Percentiles rank a stretch among this genome's conserved stretches.
phyloP scores from a whole-genome alignment of 2,329 filamentous ascomycete genomes.

The Talaromyces sp. region DNA sequence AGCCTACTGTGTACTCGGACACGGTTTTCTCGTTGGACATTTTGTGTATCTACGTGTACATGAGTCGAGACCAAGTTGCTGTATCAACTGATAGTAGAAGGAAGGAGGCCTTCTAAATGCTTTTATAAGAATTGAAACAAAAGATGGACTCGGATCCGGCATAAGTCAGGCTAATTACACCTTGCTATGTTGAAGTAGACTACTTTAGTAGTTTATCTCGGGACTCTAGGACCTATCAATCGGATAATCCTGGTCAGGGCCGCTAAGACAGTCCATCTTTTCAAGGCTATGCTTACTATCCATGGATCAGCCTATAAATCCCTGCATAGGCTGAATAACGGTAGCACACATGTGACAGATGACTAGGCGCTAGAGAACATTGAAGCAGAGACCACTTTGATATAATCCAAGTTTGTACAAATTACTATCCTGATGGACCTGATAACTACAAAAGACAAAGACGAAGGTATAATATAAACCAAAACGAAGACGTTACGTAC shows the following conservation, averaged over 20 bases:
- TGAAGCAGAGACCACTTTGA: background rate
- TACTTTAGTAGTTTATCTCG: background rate
- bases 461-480: background rate
- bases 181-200: background rate
- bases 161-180: background rate
- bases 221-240: background rate
- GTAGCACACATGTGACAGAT: too few relatives aligned
- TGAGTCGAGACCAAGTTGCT: background rate
- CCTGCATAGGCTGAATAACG: too few relatives aligned
- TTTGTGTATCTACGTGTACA: background rate
- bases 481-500: background rate
- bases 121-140: background rate
- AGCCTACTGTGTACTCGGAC: slow-evolving; percentile 6
- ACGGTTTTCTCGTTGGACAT: slow-evolving; percentile 1
- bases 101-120: background rate
- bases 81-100: background rate
- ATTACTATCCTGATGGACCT: background rate
- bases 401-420: background rate
- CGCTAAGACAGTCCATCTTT: background rate
- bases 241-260: background rate
- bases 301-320: too few relatives aligned
- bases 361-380: too few relatives aligned
- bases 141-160: background rate
- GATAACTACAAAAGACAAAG: background rate
- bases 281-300: background rate